Conservation (phyloP, 2,329 filamentous ascomycete species). For the Herpotrichia juniperi region DNA sequence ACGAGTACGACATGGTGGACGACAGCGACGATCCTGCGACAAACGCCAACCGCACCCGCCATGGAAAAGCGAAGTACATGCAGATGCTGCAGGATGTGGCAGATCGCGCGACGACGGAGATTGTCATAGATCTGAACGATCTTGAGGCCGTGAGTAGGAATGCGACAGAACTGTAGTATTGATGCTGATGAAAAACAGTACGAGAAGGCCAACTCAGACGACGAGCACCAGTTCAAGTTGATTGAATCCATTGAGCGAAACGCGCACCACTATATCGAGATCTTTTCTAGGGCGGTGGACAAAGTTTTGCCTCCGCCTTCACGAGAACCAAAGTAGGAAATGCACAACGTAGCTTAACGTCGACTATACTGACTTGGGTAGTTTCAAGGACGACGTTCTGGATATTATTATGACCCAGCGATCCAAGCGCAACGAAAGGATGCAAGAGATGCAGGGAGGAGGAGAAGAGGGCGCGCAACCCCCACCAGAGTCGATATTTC, state of each 20-base stretch:
- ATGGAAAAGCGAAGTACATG: constrained; percentile 83
- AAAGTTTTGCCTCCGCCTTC: constrained; percentile 80
- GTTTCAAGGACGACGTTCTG: constrained; percentile 96
- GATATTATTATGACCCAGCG: constrained; percentile 96
- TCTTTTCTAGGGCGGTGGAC: constrained; percentile 87
- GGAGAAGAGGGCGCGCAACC: constrained; percentile 61
- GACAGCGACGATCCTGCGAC: constrained; percentile 69
- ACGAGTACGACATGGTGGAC: constrained; percentile 94
- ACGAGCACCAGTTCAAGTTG: constrained; percentile 67
- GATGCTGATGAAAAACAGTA: constrained; percentile 61
- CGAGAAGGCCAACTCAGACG: constrained; percentile 69
- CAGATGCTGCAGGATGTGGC: constrained; percentile 85
- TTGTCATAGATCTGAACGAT: constrained; percentile 90
- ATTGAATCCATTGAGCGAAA: constrained; percentile 88
- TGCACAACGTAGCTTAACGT: neutral
- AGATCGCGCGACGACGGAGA: constrained; percentile 76
- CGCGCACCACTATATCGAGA: constrained; percentile 93
- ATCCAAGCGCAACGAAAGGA: constrained; percentile 80
- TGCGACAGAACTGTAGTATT: neutral
- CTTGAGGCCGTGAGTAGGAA: constrained; percentile 67
- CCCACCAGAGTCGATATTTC: constrained; percentile 79
- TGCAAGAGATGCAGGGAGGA: constrained; percentile 55
- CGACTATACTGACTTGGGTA: constrained; percentile 47
- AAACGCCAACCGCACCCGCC: constrained; percentile 45
- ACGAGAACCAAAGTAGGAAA: constrained; percentile 73